Evolutionary conservation across 345 rosid genomes (phyloP).

Genomic region (Clausena lansium): DNA sequence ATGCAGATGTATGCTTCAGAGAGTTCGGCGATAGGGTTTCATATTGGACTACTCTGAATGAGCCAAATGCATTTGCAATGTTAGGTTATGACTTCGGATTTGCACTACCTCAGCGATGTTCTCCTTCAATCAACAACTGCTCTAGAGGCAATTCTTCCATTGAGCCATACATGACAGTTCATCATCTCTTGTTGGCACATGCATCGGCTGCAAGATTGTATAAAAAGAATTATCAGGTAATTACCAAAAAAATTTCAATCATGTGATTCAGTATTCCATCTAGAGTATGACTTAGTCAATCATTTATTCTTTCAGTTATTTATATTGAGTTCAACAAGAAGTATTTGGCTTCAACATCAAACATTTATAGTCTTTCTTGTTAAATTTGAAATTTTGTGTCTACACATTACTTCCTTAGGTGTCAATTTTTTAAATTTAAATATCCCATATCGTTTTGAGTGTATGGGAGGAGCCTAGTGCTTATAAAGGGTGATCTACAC

Average conservation of each 20-base stretch:
- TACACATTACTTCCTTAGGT: neutral
- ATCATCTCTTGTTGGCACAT: conserved; percentile 68
- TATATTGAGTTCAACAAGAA: neutral
- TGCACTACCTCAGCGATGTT: conserved; percentile 41
- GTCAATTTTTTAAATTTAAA: neutral
- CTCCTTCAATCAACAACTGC: conserved; percentile 32
- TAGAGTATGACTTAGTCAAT: neutral
- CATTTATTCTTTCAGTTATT: neutral
- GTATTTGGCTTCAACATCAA: neutral
- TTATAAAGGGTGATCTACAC: no score
- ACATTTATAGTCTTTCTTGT: neutral
- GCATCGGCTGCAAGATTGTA: conserved; percentile 61
- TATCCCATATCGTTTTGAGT: no score
- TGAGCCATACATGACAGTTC: conserved; percentile 72
- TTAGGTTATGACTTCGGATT: conserved; percentile 34
- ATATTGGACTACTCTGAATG: conserved; percentile 70
- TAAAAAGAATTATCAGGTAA: conserved; percentile 60
- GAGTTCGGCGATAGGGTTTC: conserved; percentile 72
- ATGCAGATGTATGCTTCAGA: conserved; percentile 71
- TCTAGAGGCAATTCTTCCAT: conserved; percentile 54
- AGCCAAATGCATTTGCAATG: conserved; percentile 45
- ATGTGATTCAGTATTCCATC: neutral
- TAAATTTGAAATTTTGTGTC: neutral
- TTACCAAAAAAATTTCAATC: neutral
- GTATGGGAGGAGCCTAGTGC: no score